Evolutionary conservation across 1,284 basidiomycete genomes (phyloP).

Genomic region (Exobasidium rhododendri): DNA sequence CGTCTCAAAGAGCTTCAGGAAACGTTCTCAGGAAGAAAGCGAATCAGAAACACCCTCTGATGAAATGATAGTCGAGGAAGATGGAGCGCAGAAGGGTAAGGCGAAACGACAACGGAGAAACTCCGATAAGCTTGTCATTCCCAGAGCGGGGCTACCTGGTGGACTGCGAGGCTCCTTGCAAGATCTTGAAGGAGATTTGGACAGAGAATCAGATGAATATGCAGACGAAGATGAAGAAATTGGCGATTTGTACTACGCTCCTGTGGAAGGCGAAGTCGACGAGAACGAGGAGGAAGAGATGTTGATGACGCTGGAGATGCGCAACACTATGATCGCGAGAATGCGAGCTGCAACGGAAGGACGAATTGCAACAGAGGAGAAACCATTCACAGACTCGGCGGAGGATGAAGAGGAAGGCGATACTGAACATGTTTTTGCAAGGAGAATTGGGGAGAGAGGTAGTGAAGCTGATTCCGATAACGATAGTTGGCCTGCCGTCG

Average conservation of each 20-base stretch:
- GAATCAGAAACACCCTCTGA: constrained; percentile 1
- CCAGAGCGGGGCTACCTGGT: constrained; percentile 10
- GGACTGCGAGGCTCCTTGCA: constrained; percentile 8
- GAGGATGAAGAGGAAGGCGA: constrained; percentile 12
- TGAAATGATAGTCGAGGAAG: not conserved
- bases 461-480: constrained; percentile 22
- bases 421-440: constrained; percentile 7
- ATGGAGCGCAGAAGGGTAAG: constrained; percentile 6
- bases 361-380: not conserved
- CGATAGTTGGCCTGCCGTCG: constrained; percentile 6
- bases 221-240: not conserved
- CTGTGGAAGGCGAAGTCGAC: constrained; percentile 18
- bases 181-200: not conserved
- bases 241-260: not conserved
- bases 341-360: not conserved
- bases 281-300: constrained; percentile 16
- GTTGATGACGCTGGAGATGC: not conserved
- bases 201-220: not conserved
- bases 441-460: constrained; percentile 17
- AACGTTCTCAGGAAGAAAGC: not conserved
- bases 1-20: not conserved
- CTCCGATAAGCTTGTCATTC: not conserved
- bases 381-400: not conserved
- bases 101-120: not conserved
- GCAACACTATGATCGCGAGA: constrained; percentile 5